These are phyloP conservation scores for Yamadazyma triangularis DNA, from an alignment of 1,139 yeast species.

Conservation along the genomic window DNA sequence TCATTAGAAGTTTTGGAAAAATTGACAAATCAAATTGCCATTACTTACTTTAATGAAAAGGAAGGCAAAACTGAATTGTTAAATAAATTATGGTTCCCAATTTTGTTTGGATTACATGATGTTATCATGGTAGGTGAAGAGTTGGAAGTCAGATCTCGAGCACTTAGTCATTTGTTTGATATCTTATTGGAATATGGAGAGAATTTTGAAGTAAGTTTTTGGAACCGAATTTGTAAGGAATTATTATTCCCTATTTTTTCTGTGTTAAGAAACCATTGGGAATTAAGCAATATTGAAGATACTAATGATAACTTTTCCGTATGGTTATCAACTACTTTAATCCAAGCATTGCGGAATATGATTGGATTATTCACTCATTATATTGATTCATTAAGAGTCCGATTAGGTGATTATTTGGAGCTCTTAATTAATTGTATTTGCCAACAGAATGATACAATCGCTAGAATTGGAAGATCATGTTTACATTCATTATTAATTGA, in stretches of 20 bases:
- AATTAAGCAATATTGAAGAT: constrained; percentile 56
- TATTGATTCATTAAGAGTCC: constrained; percentile 65
- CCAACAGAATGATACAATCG: constrained; percentile 95
- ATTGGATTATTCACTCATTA: constrained; percentile 77
- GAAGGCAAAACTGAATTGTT: constrained; percentile 32
- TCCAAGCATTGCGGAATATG: constrained; percentile 90
- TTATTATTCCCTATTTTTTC: constrained; percentile 87
- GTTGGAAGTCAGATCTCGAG: constrained; percentile 88
- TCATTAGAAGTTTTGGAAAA: constrained; percentile 72
- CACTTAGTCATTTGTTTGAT: constrained; percentile 78
- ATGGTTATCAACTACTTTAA: constrained; percentile 94
- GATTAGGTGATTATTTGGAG: constrained; percentile 74
- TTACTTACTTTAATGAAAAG: constrained; percentile 22
- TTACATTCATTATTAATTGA: constrained; percentile 71
- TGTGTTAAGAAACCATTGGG: constrained; percentile 74
- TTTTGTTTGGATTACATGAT: constrained; percentile 79
- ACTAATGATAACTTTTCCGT: constrained; percentile 74
- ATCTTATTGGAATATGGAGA: constrained; percentile 75
- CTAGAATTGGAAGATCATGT: constrained; percentile 90
- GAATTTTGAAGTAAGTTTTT: constrained; percentile 66
- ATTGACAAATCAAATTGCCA: constrained; percentile 58
- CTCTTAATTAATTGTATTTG: constrained; percentile 84
- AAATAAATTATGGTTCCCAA: constrained; percentile 68
- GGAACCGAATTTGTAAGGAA: constrained; percentile 78
- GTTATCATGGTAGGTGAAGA: constrained; percentile 93